A percentile compares a stretch with the other conserved stretches of the same genome.
phyloP scores from a whole-genome alignment of 805 yeast genomes.

The Candida gorgasii region DNA sequence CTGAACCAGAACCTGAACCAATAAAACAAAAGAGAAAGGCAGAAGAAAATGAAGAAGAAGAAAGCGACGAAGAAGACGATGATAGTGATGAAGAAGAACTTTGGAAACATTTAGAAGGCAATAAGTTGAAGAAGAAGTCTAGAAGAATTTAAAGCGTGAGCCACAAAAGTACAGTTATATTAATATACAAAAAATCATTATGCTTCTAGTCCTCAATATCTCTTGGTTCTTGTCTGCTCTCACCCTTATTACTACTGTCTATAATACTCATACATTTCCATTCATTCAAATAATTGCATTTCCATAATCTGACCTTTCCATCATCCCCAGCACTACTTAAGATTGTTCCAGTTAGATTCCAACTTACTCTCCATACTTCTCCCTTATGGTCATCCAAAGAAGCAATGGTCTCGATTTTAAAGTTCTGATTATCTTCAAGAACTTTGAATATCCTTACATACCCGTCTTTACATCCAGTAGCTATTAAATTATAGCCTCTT shows the following conservation, averaged over 20 bases:
- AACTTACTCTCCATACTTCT: conserved; percentile 94
- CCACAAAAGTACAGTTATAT: neutral
- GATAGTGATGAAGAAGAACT: conserved; percentile 38
- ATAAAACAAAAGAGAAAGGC: conserved; percentile 8
- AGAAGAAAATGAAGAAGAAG: conserved; percentile 23
- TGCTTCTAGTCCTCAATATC: conserved; percentile 11
- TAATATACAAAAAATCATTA: conserved; percentile 1
- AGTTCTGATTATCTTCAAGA: conserved; percentile 41
- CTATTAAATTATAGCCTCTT: conserved; percentile 78
- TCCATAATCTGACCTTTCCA: conserved; percentile 90
- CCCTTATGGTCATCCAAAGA: conserved; percentile 75
- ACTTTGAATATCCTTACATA: conserved; percentile 82
- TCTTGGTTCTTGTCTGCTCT: conserved; percentile 20
- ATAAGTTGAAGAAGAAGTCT: conserved; percentile 22
- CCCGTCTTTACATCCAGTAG: conserved; percentile 97
- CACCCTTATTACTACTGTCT: conserved; percentile 28
- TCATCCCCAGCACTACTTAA: conserved; percentile 95
- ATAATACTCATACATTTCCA: conserved; percentile 88
- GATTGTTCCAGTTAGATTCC: conserved; percentile 94
- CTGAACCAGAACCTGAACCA: conserved; percentile 24
- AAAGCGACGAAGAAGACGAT: conserved; percentile 25
- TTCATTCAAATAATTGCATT: conserved; percentile 78
- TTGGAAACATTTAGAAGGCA: conserved; percentile 38
- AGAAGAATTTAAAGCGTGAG: conserved; percentile 24
- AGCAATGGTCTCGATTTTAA: conserved; percentile 60